Conservation (phyloP, 768 basidiomycete genomes). For the Tricholoma terreum region DNA sequence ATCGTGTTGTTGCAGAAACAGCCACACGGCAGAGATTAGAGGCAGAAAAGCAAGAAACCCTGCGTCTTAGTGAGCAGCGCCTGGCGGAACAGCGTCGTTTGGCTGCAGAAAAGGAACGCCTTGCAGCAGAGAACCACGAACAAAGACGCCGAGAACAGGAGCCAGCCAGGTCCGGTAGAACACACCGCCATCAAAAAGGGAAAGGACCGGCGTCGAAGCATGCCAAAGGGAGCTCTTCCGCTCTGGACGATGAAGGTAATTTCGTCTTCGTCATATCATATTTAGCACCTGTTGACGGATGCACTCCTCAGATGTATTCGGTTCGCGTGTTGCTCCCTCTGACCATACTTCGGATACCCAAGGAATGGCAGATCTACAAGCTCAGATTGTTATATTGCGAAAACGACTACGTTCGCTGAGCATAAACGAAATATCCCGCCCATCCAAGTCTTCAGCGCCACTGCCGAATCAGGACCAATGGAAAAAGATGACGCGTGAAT, state of each 20-base stretch:
- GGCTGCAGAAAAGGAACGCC: conserved; percentile 14
- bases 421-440: conserved; percentile 52
- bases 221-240: not conserved
- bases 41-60: conserved; percentile 13
- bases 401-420: conserved; percentile 60
- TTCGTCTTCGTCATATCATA: not conserved
- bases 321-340: conserved; percentile 36
- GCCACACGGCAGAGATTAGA: conserved; percentile 24
- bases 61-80: conserved; percentile 15
- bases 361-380: conserved; percentile 44
- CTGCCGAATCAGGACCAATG: conserved; percentile 54
- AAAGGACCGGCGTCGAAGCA: not conserved
- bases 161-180: conserved; percentile 12
- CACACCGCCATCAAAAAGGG: not conserved
- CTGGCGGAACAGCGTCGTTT: conserved; percentile 12
- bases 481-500: conserved; percentile 43
- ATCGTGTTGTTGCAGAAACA: conserved; percentile 19
- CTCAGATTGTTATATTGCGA: conserved; percentile 50
- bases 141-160: conserved; percentile 17
- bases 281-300: not conserved
- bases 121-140: conserved; percentile 4
- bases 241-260: conserved; percentile 5
- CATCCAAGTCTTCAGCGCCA: conserved; percentile 36
- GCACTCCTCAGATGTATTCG: conserved; percentile 55
- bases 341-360: conserved; percentile 30